These are phyloP conservation scores for Quercus bicolor DNA, from an alignment of 306 rosid species.

Conservation along the genomic window DNA sequence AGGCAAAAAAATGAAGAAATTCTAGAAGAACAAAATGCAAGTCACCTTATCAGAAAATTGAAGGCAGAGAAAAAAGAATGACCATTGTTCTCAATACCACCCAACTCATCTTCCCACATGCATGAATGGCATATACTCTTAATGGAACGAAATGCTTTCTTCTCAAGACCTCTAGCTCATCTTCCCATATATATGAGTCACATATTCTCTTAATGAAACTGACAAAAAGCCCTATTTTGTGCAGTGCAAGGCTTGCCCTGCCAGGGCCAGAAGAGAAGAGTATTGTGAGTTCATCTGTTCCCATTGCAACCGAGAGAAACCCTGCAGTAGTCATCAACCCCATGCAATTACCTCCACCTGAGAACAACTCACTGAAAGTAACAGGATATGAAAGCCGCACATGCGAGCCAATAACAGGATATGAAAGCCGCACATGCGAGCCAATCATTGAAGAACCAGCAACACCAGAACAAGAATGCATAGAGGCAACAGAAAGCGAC, in stretches of 20 bases:
- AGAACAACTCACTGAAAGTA: constrained; percentile 30
- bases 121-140: not conserved
- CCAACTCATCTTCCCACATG: not conserved
- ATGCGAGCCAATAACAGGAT: constrained; percentile 63
- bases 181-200: not conserved
- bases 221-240: constrained; percentile 29
- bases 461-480: constrained; percentile 66
- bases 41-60: too few relatives aligned
- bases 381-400: constrained; percentile 22
- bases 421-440: constrained; percentile 41
- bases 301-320: constrained; percentile 34
- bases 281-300: constrained; percentile 43
- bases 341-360: constrained; percentile 47
- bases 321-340: constrained; percentile 37
- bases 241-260: constrained; percentile 89
- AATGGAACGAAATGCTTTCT: not conserved
- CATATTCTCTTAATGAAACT: constrained; percentile 9
- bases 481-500: constrained; percentile 54
- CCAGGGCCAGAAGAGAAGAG: constrained; percentile 82
- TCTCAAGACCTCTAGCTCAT: not conserved
- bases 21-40: not conserved
- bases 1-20: not conserved
- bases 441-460: constrained; percentile 93
- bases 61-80: not conserved
- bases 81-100: not conserved